Evolutionary conservation across 2,329 filamentous ascomycete species (phyloP).

Genomic region (Neofusicoccum umdonicola): DNA sequence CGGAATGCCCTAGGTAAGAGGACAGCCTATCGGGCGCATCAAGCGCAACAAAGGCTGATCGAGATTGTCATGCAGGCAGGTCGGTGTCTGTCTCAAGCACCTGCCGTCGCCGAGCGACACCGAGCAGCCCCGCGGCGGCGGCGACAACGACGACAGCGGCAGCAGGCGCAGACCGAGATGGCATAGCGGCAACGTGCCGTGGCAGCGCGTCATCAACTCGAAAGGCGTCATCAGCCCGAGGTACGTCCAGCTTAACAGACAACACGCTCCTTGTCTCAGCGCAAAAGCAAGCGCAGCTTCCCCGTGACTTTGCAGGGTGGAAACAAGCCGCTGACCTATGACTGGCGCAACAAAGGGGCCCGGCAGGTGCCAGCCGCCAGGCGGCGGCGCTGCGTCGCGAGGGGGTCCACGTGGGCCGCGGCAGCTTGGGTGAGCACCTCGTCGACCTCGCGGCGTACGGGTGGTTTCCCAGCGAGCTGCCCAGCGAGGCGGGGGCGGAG

Average conservation of each 20-base stretch:
- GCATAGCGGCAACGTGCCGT: slow-evolving; percentile 78
- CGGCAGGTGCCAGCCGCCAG: slow-evolving; percentile 46
- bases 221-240: slow-evolving; percentile 83
- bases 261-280: slow-evolving; percentile 14
- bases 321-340: background rate
- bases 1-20: slow-evolving; percentile 45
- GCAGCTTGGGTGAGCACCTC: slow-evolving; percentile 46
- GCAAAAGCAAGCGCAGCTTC: background rate
- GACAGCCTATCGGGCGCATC: background rate
- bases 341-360: slow-evolving; percentile 34
- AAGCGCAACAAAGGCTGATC: background rate
- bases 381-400: slow-evolving; percentile 46
- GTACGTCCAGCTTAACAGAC: slow-evolving; percentile 47
- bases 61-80: slow-evolving; percentile 59
- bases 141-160: slow-evolving; percentile 28
- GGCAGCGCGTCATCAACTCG: slow-evolving; percentile 89
- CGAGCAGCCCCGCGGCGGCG: background rate
- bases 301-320: background rate
- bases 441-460: slow-evolving; percentile 48
- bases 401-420: slow-evolving; percentile 47
- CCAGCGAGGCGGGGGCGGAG: slow-evolving; percentile 45
- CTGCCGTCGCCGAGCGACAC: slow-evolving; percentile 54
- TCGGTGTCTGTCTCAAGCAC: slow-evolving; percentile 87
- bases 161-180: slow-evolving; percentile 51
- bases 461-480: slow-evolving; percentile 52